A percentile compares a stretch with the other conserved stretches of the same genome.
Evolutionary conservation across 1,284 basidiomycete genomes (phyloP).

Genomic region (Fistulina hepatica): DNA sequence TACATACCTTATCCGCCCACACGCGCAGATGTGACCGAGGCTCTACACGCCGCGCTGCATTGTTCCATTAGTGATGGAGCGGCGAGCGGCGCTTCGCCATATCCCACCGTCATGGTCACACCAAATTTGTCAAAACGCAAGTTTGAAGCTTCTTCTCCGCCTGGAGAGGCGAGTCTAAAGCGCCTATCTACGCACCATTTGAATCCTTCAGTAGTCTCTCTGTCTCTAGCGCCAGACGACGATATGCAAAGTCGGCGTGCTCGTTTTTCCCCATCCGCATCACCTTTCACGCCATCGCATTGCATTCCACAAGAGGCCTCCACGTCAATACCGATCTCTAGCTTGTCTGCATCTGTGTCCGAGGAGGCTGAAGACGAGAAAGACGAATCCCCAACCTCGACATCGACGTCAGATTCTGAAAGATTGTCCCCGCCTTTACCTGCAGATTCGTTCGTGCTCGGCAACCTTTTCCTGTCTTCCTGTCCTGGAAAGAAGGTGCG

Average conservation of each 20-base stretch:
- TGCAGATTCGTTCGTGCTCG: constrained; percentile 34
- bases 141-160: too few relatives aligned
- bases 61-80: too few relatives aligned
- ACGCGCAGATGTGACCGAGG: too few relatives aligned
- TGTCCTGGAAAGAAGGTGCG: constrained; percentile 97
- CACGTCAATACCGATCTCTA: neutral
- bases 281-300: neutral
- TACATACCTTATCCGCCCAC: too few relatives aligned
- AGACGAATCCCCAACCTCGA: neutral
- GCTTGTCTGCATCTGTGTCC: neutral
- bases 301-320: neutral
- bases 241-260: neutral
- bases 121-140: too few relatives aligned
- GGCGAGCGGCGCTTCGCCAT: too few relatives aligned
- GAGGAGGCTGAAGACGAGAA: neutral
- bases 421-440: constrained; percentile 10
- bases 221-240: constrained; percentile 11
- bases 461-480: constrained; percentile 86
- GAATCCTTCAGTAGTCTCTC: constrained; percentile 19
- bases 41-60: too few relatives aligned
- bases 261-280: neutral
- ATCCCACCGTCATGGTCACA: too few relatives aligned
- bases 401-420: constrained; percentile 1
- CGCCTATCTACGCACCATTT: constrained; percentile 14
- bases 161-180: too few relatives aligned